Evolutionary conservation across 129 eudicot species (phyloP).

Genomic region (Ambrosia trifida): DNA sequence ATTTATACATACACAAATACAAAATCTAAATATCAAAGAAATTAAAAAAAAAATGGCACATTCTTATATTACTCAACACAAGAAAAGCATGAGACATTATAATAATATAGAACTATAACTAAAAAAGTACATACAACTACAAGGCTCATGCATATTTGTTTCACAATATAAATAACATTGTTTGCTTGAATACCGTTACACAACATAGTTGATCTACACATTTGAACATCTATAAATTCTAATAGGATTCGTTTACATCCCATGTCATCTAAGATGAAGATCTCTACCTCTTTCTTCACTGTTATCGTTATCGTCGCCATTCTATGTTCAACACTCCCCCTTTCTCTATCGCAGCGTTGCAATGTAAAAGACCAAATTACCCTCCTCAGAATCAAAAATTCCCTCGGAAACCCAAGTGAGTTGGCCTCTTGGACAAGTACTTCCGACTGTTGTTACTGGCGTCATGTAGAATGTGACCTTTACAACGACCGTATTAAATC

Average conservation of each 20-base stretch:
- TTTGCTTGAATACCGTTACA: constrained; percentile 5
- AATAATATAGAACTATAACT: background rate
- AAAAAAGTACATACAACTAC: background rate
- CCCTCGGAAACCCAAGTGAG: constrained; percentile 33
- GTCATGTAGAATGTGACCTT: constrained; percentile 36
- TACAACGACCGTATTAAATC: constrained; percentile 43
- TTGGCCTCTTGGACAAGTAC: constrained; percentile 39
- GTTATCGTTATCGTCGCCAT: constrained; percentile 2
- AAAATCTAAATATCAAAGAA: background rate
- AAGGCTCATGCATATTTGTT: constrained; percentile 4
- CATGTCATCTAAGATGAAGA: constrained; percentile 32
- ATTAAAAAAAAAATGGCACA: too few species aligned
- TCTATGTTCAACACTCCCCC: constrained; percentile 19
- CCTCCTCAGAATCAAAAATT: constrained; percentile 39
- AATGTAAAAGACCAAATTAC: constrained; percentile 42
- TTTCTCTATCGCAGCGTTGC: constrained; percentile 43
- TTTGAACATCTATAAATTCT: constrained; percentile 21
- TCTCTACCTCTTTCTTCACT: constrained; percentile 28
- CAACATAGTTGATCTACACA: background rate
- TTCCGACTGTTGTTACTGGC: constrained; percentile 47
- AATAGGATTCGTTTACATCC: background rate
- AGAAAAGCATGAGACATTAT: background rate
- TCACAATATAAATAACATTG: background rate
- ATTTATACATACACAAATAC: background rate
- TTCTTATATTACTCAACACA: background rate